Evolutionary conservation across 2,329 filamentous ascomycete genomes (phyloP).

Genomic region (Fusarium euwallaceae): DNA sequence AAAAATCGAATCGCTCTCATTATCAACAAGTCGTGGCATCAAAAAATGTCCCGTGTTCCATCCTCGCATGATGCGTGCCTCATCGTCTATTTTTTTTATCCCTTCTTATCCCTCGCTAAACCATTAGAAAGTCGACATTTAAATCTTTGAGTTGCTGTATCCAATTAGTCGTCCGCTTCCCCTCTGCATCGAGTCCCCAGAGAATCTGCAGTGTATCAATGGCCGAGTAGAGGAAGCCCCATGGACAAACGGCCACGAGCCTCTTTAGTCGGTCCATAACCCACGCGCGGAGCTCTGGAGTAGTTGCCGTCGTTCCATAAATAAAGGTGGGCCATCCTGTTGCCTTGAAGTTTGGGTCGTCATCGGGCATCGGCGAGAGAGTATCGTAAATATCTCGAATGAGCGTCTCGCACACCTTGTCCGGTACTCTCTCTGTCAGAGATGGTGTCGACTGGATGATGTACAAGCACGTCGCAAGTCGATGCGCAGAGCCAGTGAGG

Average conservation of each 20-base stretch:
- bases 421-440: conserved; percentile 36
- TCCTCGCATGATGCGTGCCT: conserved; percentile 16
- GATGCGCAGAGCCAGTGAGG: conserved; percentile 57
- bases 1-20: conserved; percentile 16
- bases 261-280: conserved; percentile 59
- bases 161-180: conserved; percentile 52
- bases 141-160: conserved; percentile 58
- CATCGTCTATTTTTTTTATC: background rate
- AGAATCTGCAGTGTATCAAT: conserved; percentile 59
- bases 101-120: conserved; percentile 2
- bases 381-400: conserved; percentile 62
- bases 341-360: conserved; percentile 67
- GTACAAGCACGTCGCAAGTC: conserved; percentile 59
- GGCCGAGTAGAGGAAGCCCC: conserved; percentile 63
- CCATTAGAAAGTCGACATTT: conserved; percentile 54
- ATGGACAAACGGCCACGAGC: conserved; percentile 57
- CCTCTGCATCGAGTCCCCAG: conserved; percentile 54
- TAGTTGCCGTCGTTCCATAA: conserved; percentile 63
- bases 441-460: conserved; percentile 56
- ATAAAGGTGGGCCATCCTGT: conserved; percentile 70
- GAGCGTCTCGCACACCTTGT: conserved; percentile 48
- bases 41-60: conserved; percentile 36
- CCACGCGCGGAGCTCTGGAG: conserved; percentile 59
- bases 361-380: conserved; percentile 60
- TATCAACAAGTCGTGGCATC: conserved; percentile 31